Base-by-base conservation (phyloP, 2,329 filamentous ascomycete species). In the Coleophoma eucalyptorum region DNA sequence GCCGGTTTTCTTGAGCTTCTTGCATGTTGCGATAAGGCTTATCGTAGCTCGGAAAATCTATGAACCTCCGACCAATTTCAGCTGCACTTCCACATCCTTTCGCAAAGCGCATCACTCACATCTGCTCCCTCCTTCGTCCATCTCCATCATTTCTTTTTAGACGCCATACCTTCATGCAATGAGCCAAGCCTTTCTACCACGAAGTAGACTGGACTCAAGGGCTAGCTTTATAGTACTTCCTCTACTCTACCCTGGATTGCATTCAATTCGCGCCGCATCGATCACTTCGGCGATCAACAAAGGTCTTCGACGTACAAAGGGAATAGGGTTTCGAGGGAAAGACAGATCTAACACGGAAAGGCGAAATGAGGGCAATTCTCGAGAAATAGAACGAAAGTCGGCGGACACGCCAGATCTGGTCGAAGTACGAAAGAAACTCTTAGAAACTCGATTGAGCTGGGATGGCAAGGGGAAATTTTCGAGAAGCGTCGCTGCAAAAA, bases 231-330 rank as follows among this genome's bases (percentile, higher is more conserved):
- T 48, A 45, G 37, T 43, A 32, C 47, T 44, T 4, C 38, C 37
- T n/a, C 40, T 47, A 13, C 31, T 55, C 43, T 50, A 47, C 33
- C 50, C 50, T 15, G 34, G 35, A n/a, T 26, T 47, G n/a, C 48
- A 37, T 18, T 31, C 42, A 6, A 7, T 44, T 26, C 74, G 76
- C 53, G 62, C 71, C 62, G 77, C 79, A 19, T 85, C 83, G 40
- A 75, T 89, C 38, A 79, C 75, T 53, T 87, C 86, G 10, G 86
- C 86, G 41, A 90, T 91, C 61, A 80, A 83, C 57, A 75, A 78
- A 43, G 87, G 87, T 13, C 73, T 90, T 49, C 80, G 83, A 62
- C 71, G 65, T 67, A 80, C 58, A 57, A 75, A 62, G 59, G 65
- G 65, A 16, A 50, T 60, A 48, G 65, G 57, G 10, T 62, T 66